Base-by-base conservation (phyloP, 2,329 filamentous ascomycete species). In the Alternaria novae-zelandiae region DNA sequence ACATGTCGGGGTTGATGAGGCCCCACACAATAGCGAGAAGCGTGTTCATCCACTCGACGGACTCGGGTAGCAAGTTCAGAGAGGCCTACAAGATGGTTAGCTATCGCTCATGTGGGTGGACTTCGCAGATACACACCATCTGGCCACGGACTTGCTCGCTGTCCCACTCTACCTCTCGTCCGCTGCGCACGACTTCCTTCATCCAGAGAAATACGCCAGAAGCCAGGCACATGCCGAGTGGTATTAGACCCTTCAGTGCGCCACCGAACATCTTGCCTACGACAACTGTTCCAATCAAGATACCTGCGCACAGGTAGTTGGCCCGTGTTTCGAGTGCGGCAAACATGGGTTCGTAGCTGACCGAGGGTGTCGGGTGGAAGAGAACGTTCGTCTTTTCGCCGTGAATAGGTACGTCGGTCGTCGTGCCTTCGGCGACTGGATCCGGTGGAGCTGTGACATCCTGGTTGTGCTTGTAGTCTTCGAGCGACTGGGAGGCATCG, bases 331-430 rank as follows among this genome's bases (percentile, higher is more conserved):
- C 93, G 61, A 97, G 80, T 12, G 87, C 81, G 20, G 85, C 87
- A 77, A 92, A 97, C 87, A 94, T 97, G 5, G 94, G 93, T 79
- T 97, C 93, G 76, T 93, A 97, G 82, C 90, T 93, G 69, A 97
- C 87, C 0, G 91, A 91, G 0, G 95, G 95, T 0, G 95, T 98
- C 15, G 96, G 95, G 79, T 97, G 95, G 80, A 98, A 98, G 28
- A 97, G 86, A 17, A 98, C 90, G 66, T 97, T 97, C 4, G 96
- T 98, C 86, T 96, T 97, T 78, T 98, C 95, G 73, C 94, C 95
- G 75, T 94, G 92, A 62, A 98, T 97, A 4, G 96, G 96, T 2
- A 98, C 94, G 80, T 98, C 96, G 25, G 93, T 94, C 0, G 95
- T 98, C 32, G 90, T 89, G 23, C 93, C 93, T 61, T 90, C 86